phyloP scores from a whole-genome alignment of 768 basidiomycete species.

The Fistulinella prunicolor region DNA sequence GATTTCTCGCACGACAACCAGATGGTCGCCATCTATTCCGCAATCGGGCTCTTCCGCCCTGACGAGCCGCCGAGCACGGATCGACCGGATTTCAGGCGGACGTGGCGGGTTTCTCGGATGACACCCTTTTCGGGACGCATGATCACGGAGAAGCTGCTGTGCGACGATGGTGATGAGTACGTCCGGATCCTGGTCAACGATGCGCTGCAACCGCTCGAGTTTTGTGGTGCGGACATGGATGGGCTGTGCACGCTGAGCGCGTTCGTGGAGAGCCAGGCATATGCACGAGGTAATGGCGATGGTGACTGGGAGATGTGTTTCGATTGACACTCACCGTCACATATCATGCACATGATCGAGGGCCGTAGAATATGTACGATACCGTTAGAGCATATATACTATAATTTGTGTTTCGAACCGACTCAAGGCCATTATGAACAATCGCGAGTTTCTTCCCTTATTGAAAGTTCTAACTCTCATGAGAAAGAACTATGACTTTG shows the following conservation, averaged over 20 bases:
- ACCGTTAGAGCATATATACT: too few species aligned
- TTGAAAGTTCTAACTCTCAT: too few species aligned
- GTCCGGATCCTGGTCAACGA: conserved; percentile 82
- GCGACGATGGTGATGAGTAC: conserved; percentile 39
- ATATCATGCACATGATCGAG: too few species aligned
- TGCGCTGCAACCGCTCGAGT: conserved; percentile 56
- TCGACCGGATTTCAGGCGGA: conserved; percentile 24
- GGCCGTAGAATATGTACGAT: too few species aligned
- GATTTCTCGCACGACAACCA: conserved; percentile 89
- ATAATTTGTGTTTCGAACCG: too few species aligned
- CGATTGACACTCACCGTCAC: conserved; percentile 22
- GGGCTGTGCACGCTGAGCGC: conserved; percentile 62
- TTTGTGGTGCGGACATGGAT: conserved; percentile 51
- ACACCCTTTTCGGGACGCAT: conserved; percentile 76
- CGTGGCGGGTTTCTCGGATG: conserved; percentile 57
- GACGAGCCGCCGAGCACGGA: conserved; percentile 12
- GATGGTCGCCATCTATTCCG: conserved; percentile 72
- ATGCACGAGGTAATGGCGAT: conserved; percentile 61
- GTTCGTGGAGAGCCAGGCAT: conserved; percentile 72
- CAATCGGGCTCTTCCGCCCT: conserved; percentile 55
- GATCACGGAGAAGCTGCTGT: conserved; percentile 67
- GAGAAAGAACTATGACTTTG: too few species aligned
- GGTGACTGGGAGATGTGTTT: conserved; percentile 73
- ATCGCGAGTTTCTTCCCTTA: too few species aligned
- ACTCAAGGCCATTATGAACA: too few species aligned